A percentile compares a stretch with the other conserved stretches of the same genome.
phyloP scores from a whole-genome alignment of 2,329 filamentous ascomycete species.

The Aspergillus udagawae region DNA sequence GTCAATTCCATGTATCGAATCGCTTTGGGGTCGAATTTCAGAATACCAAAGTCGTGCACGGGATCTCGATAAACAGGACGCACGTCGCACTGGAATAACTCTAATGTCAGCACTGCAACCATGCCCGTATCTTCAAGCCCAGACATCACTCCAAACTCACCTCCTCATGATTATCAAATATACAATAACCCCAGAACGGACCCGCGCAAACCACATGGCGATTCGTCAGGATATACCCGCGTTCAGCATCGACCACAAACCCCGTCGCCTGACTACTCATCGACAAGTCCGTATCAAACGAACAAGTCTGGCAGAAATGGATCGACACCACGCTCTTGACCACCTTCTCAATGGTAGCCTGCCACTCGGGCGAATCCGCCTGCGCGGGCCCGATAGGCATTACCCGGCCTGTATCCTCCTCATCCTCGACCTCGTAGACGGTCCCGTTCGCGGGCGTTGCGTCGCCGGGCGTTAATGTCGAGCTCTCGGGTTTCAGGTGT shows the following conservation, averaged over 20 bases:
- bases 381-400: conserved; percentile 46
- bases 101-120: background rate
- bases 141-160: conserved; percentile 30
- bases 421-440: conserved; percentile 43
- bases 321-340: conserved; percentile 98
- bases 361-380: conserved; percentile 80
- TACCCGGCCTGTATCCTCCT: conserved; percentile 44
- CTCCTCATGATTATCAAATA: conserved; percentile 97
- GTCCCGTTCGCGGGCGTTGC: conserved; percentile 42
- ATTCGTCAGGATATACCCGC: conserved; percentile 84
- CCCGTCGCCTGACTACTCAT: conserved; percentile 94
- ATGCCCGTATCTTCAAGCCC: background rate
- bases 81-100: conserved; percentile 69
- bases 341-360: conserved; percentile 89
- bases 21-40: conserved; percentile 89
- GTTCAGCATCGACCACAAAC: conserved; percentile 93
- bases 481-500: conserved; percentile 50
- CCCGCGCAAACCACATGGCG: conserved; percentile 92
- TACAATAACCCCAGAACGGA: conserved; percentile 96
- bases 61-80: conserved; percentile 96
- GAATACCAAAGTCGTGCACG: conserved; percentile 96
- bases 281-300: conserved; percentile 95
- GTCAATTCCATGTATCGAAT: conserved; percentile 96
- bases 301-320: conserved; percentile 95
- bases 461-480: conserved; percentile 37